Evolutionary conservation across 345 rosid species (phyloP), one percentile per base, ranked within the genome.

Genomic region (Gossypium rotundifolium): DNA sequence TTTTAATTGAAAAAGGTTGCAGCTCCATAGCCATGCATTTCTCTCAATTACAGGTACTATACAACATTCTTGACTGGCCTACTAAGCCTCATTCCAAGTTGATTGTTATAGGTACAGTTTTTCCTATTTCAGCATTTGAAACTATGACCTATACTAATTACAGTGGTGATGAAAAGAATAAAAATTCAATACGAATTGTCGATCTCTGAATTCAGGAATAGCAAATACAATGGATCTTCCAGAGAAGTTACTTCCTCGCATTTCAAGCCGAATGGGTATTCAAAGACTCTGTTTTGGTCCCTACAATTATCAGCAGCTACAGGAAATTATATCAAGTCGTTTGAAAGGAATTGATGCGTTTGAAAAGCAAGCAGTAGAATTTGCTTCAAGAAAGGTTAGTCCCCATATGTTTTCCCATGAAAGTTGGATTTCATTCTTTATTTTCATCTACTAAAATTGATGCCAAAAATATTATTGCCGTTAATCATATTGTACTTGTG

Each of bases 151-250:
- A 13, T 46, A 13, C 40, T 40, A 33, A 60, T 64, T 20, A 48
- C 53, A 16, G n/a, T 66, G 64, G 16, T 54, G 57, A 68, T 65
- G 64, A 18, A 42, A 67, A 65, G 17, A 23, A 42, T 12, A 74
- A 27, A 45, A n/a, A 29, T 71, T 45, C 66, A 46, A 44, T 27
- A 62, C 33, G 49, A 20, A 22, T 42, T 63, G 7, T 63, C 25
- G 14, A 57, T 25, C 40, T 68, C 60, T 65, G 40, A 67, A 73
- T 82, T 76, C 82, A 88, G 98, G 98, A 57, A 91, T 94, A 80
- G 97, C 98, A 75, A 94, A 94, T 80, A 94, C 98, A 23, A 94
- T 94, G 98, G 98, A 94, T 83, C 97, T 94, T 72, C 98, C 98
- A 61, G 98, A 94, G 84, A 94, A 91, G 88, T 75, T 94, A 79